A percentile compares a stretch with the other conserved stretches of the same genome.
Conservation (phyloP, 2,329 filamentous ascomycete genomes). For the Mycogone perniciosa region DNA sequence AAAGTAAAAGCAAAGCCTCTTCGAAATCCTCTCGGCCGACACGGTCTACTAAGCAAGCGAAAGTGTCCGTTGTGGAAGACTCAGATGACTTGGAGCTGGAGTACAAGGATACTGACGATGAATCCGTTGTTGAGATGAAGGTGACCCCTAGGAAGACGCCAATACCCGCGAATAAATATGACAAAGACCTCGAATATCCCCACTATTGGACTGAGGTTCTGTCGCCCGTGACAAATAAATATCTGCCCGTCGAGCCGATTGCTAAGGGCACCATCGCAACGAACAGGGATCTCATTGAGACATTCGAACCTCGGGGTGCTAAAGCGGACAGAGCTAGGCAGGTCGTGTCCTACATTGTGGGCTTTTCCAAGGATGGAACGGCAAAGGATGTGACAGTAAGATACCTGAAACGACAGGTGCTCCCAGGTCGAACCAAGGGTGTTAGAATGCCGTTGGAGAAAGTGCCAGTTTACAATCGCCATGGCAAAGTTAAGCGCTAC, state of each 20-base stretch:
- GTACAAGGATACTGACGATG: constrained; percentile 47
- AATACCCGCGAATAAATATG: constrained; percentile 47
- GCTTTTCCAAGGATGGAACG: constrained; percentile 74
- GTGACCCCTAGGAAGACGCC: constrained; percentile 34
- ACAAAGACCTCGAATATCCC: constrained; percentile 73
- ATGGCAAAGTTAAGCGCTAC: constrained; percentile 70
- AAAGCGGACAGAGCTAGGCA: constrained; percentile 84
- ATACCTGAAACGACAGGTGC: constrained; percentile 74
- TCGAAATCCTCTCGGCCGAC: constrained; percentile 13
- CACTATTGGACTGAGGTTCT: constrained; percentile 91
- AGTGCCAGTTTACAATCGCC: constrained; percentile 68
- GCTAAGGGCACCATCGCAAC: constrained; percentile 64
- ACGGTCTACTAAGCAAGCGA: constrained; percentile 6
- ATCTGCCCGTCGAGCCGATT: constrained; percentile 71
- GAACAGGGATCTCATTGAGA: constrained; percentile 63
- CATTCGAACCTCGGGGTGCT: constrained; percentile 74
- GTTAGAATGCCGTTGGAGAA: constrained; percentile 73
- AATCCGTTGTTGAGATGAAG: constrained; percentile 52
- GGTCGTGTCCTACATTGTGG: constrained; percentile 83
- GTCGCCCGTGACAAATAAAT: constrained; percentile 73
- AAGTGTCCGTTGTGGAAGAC: constrained; percentile 26
- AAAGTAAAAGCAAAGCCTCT: constrained; percentile 15
- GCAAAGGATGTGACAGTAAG: constrained; percentile 93
- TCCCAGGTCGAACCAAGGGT: constrained; percentile 87
- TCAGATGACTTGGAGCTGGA: constrained; percentile 40